These are phyloP conservation scores for Cardamine chenopodiifolia DNA, from an alignment of 345 rosid species.

Conservation along the genomic window DNA sequence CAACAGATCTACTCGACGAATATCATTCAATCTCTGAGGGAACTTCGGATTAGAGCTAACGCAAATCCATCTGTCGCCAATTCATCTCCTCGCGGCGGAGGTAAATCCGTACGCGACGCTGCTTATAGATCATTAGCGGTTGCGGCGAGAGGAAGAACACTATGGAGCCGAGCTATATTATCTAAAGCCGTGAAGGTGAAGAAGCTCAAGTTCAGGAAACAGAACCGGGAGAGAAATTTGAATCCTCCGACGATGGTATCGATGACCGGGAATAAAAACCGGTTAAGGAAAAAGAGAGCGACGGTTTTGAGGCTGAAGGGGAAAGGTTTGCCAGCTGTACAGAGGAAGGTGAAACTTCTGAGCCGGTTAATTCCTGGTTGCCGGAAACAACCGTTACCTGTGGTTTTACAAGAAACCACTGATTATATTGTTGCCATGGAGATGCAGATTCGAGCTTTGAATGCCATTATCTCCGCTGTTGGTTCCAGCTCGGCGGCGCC, in stretches of 20 bases:
- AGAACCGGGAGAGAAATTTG: constrained; percentile 49
- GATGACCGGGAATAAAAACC: constrained; percentile 40
- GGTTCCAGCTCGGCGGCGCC: constrained; percentile 33
- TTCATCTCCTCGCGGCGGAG: constrained; percentile 48
- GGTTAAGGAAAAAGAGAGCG: constrained; percentile 64
- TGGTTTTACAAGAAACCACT: constrained; percentile 83
- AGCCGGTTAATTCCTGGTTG: constrained; percentile 96
- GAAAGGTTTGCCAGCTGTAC: constrained; percentile 66
- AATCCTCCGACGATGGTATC: constrained; percentile 21
- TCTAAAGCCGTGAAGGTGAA: constrained; percentile 55
- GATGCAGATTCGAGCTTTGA: constrained; percentile 96
- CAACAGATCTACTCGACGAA: constrained; percentile 77
- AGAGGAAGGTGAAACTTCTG: constrained; percentile 66
- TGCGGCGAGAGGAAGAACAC: constrained; percentile 75
- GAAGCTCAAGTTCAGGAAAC: constrained; percentile 69
- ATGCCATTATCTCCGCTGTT: constrained; percentile 53
- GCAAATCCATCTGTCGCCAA: not conserved
- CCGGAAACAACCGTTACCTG: constrained; percentile 81
- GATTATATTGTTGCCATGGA: constrained; percentile 96
- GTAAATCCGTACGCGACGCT: constrained; percentile 67
- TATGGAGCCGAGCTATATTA: constrained; percentile 95
- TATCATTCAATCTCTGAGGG: constrained; percentile 65
- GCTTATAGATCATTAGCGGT: constrained; percentile 68
- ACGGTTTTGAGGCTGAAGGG: constrained; percentile 65
- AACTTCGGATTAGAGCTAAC: constrained; percentile 43